Conservation (phyloP, 495 filamentous ascomycete species). For the Beverwykella pulmonaria region DNA sequence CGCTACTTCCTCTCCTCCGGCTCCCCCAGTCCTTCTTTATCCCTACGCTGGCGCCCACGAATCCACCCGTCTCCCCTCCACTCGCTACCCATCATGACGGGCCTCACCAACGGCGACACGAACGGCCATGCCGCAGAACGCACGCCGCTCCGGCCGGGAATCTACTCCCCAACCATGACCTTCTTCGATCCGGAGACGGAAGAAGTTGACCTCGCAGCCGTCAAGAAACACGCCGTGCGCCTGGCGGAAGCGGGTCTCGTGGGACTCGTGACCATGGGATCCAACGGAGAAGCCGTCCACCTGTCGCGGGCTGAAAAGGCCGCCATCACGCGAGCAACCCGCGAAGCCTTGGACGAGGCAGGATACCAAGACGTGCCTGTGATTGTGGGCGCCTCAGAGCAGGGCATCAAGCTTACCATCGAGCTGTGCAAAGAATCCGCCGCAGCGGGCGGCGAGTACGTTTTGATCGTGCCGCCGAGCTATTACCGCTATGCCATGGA, state of each 20-base stretch:
- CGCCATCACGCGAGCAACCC: conserved; percentile 74
- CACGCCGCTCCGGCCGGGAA: conserved; percentile 72
- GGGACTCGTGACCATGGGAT: conserved; percentile 85
- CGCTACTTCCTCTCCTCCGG: conserved; percentile 15
- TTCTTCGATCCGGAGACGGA: conserved; percentile 84
- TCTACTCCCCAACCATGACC: conserved; percentile 88
- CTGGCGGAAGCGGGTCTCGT: conserved; percentile 80
- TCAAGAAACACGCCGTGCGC: conserved; percentile 77
- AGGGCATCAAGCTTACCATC: conserved; percentile 76
- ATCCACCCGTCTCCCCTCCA: neutral
- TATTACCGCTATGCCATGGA: conserved; percentile 82
- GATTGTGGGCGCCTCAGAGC: conserved; percentile 78
- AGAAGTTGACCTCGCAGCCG: conserved; percentile 76
- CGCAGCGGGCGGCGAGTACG: conserved; percentile 74
- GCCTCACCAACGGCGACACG: conserved; percentile 26
- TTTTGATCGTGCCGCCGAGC: conserved; percentile 74
- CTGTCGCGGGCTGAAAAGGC: conserved; percentile 73
- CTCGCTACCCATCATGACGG: conserved; percentile 26
- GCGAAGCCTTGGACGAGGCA: conserved; percentile 79
- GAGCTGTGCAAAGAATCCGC: conserved; percentile 70
- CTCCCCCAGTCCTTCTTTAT: conserved; percentile 4
- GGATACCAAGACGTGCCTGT: conserved; percentile 76
- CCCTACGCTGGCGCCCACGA: neutral
- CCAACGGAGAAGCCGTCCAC: conserved; percentile 87
- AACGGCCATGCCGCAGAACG: conserved; percentile 30